A percentile compares a stretch with the other conserved stretches of the same genome.
phyloP scores from a whole-genome alignment of 768 basidiomycete genomes.

The Pholiota microspora region DNA sequence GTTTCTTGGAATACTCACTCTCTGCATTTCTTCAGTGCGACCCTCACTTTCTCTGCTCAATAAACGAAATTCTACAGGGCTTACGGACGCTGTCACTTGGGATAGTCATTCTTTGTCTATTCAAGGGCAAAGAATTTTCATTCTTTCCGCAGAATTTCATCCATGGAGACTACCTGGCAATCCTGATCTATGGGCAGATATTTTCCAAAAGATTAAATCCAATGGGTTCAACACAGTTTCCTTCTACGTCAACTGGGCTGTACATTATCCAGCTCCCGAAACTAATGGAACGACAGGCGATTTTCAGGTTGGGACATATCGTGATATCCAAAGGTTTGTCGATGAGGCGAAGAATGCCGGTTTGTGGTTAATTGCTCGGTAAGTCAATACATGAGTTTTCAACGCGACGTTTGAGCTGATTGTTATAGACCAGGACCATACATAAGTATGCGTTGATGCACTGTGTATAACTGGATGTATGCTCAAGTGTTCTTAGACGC shows the following conservation, averaged over 20 bases:
- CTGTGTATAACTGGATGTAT: background rate
- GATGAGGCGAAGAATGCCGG: conserved; percentile 50
- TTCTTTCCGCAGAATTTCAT: conserved; percentile 62
- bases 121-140: conserved; percentile 52
- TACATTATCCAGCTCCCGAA: conserved; percentile 46
- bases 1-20: background rate
- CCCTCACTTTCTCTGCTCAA: background rate
- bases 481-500: conserved; percentile 26
- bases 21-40: background rate
- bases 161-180: conserved; percentile 55
- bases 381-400: background rate
- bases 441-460: conserved; percentile 34
- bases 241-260: conserved; percentile 59
- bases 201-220: conserved; percentile 62
- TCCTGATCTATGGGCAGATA: conserved; percentile 53
- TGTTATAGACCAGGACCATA: conserved; percentile 47
- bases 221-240: conserved; percentile 63
- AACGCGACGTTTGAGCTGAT: background rate
- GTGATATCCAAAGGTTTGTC: conserved; percentile 51
- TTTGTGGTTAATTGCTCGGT: conserved; percentile 57
- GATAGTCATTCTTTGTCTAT: conserved; percentile 60
- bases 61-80: conserved; percentile 34
- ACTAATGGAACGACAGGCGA: conserved; percentile 45
- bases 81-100: conserved; percentile 53
- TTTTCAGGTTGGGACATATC: conserved; percentile 46